Base-by-base conservation (phyloP, 257 asterid species). In the Solanum megistacrolobum region DNA sequence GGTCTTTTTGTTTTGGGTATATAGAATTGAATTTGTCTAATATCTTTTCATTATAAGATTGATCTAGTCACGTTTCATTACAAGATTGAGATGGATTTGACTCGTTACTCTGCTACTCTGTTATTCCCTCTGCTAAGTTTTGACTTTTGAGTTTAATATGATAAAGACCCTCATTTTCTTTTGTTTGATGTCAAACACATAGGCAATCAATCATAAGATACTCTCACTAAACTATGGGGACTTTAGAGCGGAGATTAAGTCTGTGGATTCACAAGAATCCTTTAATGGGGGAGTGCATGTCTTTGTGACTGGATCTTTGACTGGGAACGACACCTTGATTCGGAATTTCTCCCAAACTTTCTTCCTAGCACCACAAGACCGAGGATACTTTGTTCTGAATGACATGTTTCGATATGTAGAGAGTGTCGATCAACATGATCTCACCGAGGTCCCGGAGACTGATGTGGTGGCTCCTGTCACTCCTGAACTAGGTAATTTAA, bases 311-410 rank as follows among this genome's bases (percentile, higher is more conserved):
- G 99, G 99, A 68, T 90, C 86, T 83, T 89, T 97, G 83, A 90
- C 92, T 3, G 98, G 95, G 88, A 89, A 91, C 46, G 96, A 93
- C 85, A 88, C 89, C 78, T 68, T 90, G 86, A 90, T 88, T 75
- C 92, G 89, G 74, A 91, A 93, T 87, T 97, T 97, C 90, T 88
- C 98, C 21, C 99, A 97, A 84, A 82, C 93, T 46, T 97, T 97
- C 94, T 97, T 96, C 90, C 98, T 97, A 76, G 99, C 99, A 25
- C 99, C 99, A 82, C 99, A 97, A 88, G 98, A 95, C 75, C 92
- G 86, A 82, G 99, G 99, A 39, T 97, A 92, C 92, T 97, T 93
- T 93, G 99, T 97, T 89, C 86, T 96, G 94, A 97, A 94, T 58
- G 99, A 97, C 91, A 93, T 97, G 86, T 93, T 97, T 83, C 93